Percentiles rank a stretch among this genome's conserved stretches.
phyloP scores from a whole-genome alignment of 768 basidiomycete genomes.

The Terana coerulea region DNA sequence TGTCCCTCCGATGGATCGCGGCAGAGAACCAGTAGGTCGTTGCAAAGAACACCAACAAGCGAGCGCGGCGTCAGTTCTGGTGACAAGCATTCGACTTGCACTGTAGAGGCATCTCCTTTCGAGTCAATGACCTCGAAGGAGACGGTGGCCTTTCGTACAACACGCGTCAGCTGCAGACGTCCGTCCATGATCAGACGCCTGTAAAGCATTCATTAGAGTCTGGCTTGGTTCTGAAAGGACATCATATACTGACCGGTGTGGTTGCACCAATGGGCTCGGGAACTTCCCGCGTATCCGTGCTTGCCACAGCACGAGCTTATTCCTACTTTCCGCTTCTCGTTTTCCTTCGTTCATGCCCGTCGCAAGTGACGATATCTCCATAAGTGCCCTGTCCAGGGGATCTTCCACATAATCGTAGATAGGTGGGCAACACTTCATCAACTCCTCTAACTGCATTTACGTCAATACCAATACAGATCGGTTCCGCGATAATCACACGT shows the following conservation, averaged over 20 bases:
- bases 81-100: slow-evolving; percentile 88
- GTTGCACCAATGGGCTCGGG: slow-evolving; percentile 96
- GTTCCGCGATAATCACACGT: too few relatives aligned
- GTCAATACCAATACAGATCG: slow-evolving; percentile 7
- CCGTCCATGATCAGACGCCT: slow-evolving; percentile 96
- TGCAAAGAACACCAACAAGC: slow-evolving; percentile 82
- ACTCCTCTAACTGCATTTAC: slow-evolving; percentile 68
- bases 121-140: slow-evolving; percentile 78
- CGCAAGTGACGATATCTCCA: slow-evolving; percentile 85
- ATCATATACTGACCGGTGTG: slow-evolving; percentile 68
- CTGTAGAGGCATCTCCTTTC: slow-evolving; percentile 71
- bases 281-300: slow-evolving; percentile 85
- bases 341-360: slow-evolving; percentile 99
- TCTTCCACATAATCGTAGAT: slow-evolving; percentile 72
- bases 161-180: slow-evolving; percentile 76
- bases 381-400: slow-evolving; percentile 78
- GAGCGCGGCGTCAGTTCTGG: slow-evolving; percentile 81
- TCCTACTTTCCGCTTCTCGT: slow-evolving; percentile 88
- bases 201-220: neutral
- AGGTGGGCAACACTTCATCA: slow-evolving; percentile 83
- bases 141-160: slow-evolving; percentile 80
- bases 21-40: slow-evolving; percentile 90
- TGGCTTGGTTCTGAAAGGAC: neutral
- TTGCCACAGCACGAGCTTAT: slow-evolving; percentile 90
- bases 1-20: slow-evolving; percentile 80